Base-by-base conservation (phyloP, 2,329 filamentous ascomycete genomes). In the Curvularia spicifera region DNA sequence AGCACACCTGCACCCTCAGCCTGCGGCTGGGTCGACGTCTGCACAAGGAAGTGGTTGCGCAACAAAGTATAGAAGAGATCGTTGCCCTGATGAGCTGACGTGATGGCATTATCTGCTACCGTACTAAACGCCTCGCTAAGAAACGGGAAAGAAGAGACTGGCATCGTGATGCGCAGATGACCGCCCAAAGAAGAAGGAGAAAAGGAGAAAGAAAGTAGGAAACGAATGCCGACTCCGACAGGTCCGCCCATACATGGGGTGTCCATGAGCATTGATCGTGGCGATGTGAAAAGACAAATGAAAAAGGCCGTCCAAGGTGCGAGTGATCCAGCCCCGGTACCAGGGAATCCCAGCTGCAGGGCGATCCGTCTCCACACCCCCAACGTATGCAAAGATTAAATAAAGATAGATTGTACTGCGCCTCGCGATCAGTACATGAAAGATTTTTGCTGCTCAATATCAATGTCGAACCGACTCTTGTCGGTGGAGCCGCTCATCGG, bases 361-460 rank as follows among this genome's bases (percentile, higher is more conserved):
- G 29, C 48, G 59, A 51, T 57, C 54, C 49, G 53, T 56, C 48
- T 50, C 53, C 42, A 57, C 53, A 58, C 57, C 57, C 53, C 55
- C 43, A 59, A 63, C 57, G 52, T 47, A 57, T 54, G 57, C 60
- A 60, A 58, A 54, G 57, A 66, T 67, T 64, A 65, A 51, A 54
- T 44, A 53, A 61, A 52, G 45, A 46, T 53, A 48, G 12, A 20
- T 18, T 46, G 55, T 61, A 63, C 61, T 58, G 63, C 49, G 51
- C 61, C 52, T 59, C 47, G 51, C 55, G n/a, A 60, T 71, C 65
- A 76, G 57, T 71, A 75, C 72, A 73, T 75, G 60, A 70, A 75
- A 35, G 61, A 50, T 62, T 75, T 75, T 65, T 76, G 73, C 43
- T 75, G 72, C 60, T 76, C 73, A 45, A 75, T 66, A 50, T 74